These are phyloP conservation scores for Neoconidiobolus thromboides DNA, from an alignment of 371 early-diverging fungal species.

Conservation along the genomic window DNA sequence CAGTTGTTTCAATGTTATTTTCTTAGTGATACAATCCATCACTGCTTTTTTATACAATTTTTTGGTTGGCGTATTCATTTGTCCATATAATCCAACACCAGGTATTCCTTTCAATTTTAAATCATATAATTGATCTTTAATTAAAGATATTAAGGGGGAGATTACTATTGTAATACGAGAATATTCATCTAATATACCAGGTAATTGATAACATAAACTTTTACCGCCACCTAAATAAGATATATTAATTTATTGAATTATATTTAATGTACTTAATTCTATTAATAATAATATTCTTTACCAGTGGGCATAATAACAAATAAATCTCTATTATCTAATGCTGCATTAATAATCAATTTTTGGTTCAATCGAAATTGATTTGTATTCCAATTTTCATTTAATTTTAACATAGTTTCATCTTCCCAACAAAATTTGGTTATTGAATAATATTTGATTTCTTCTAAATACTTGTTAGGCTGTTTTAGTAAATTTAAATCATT, in stretches of 20 bases:
- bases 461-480: too few species aligned
- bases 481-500: too few species aligned
- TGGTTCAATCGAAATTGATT: conserved; percentile 40
- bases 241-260: neutral
- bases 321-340: conserved; percentile 70
- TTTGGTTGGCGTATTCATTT: conserved; percentile 24
- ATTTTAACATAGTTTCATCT: too few species aligned
- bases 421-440: too few species aligned
- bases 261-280: too few species aligned
- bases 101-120: conserved; percentile 58
- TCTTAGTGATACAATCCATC: neutral
- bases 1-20: neutral
- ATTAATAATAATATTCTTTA: neutral
- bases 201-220: conserved; percentile 95
- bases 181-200: conserved; percentile 40
- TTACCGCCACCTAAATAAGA: conserved; percentile 74
- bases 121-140: conserved; percentile 92
- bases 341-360: conserved; percentile 82
- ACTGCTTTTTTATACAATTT: neutral
- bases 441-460: too few species aligned
- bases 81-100: conserved; percentile 56
- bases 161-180: conserved; percentile 75
- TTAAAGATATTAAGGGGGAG: conserved; percentile 91
- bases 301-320: conserved; percentile 99
- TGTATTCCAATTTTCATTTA: too few species aligned